Base-by-base conservation (phyloP, 495 filamentous ascomycete species). In the Neurospora sp. region DNA sequence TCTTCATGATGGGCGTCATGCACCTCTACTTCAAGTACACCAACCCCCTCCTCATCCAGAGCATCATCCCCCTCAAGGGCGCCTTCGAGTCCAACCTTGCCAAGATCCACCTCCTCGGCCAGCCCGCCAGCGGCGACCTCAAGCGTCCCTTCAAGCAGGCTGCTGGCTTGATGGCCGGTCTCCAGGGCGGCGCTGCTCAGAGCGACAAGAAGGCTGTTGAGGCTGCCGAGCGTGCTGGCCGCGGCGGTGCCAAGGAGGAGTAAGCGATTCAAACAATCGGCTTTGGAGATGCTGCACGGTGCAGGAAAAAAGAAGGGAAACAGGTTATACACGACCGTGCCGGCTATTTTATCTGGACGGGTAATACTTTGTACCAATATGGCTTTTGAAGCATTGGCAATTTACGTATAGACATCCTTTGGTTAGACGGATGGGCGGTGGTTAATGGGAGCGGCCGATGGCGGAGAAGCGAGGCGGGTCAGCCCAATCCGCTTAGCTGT, bases 21-120 rank as follows among this genome's bases (percentile, higher is more conserved):
- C 96, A 98, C 86, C 74, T 98, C 76, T 98, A 98, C 90, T 90
- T 99, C 86, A 93, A 97, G 84, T 98, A 97, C 91, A 97, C 94
- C 85, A 99, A 98, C 90, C 96, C 96, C 41, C 92, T 99, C 44
- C 85, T 98, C 80, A 96, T 99, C 87, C 96, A 99, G 89, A 94
- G 91, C 79, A 97, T 99, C 87, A 95, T 99, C 81, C 96, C 96
- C 39, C 87, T 98, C 80, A 99, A 99, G 90, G 87, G 92, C 78
- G 96, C 93, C 12, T 88, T 98, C 84, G 96, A 99, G 86, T 85
- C 91, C 83, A 98, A 97, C 86, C 84, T 97, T 79, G 88, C 93
- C 83, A 97, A 98, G 90, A 95, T 99, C 80, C 92, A 98, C 83
- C 71, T 99, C 59, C 91, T 94, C 74, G 96, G 96, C 75, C 85